Conservation (phyloP, 73 alveolate genomes). For the Breviolum minutum region DNA sequence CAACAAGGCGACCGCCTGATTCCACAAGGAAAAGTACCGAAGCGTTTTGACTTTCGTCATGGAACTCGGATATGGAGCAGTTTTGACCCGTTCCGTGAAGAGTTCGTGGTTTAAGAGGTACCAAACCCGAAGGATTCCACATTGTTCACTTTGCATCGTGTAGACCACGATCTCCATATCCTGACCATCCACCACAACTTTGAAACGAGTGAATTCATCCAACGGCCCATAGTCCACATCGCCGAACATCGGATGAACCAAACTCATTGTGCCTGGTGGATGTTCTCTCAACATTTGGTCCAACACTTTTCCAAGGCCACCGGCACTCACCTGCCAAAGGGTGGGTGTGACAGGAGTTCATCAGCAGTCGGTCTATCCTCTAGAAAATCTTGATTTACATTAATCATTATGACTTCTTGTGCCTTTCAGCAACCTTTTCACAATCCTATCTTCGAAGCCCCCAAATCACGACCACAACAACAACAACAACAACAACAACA, state of each 20-base stretch:
- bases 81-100: slow-evolving; percentile 51
- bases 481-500: too few species aligned
- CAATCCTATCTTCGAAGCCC: too few species aligned
- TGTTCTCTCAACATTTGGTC: slow-evolving; percentile 75
- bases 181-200: slow-evolving; percentile 80
- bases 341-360: too few species aligned
- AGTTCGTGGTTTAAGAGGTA: slow-evolving; percentile 62
- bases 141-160: slow-evolving; percentile 59
- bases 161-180: slow-evolving; percentile 59
- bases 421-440: neutral
- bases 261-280: slow-evolving; percentile 77
- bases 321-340: slow-evolving; percentile 40
- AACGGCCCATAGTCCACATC: slow-evolving; percentile 59
- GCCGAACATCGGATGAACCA: slow-evolving; percentile 88
- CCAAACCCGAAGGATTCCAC: slow-evolving; percentile 67
- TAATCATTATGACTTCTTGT: too few species aligned
- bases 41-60: slow-evolving; percentile 44
- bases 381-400: too few species aligned
- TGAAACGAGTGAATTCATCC: slow-evolving; percentile 63
- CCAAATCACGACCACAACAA: too few species aligned
- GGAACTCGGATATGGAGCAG: slow-evolving; percentile 40
- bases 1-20: slow-evolving; percentile 73
- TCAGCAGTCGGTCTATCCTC: too few species aligned
- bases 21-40: slow-evolving; percentile 71
- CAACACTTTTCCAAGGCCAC: slow-evolving; percentile 77